Evolutionary conservation across 768 basidiomycete genomes (phyloP).

Genomic region (Leccinum aurantiacum): DNA sequence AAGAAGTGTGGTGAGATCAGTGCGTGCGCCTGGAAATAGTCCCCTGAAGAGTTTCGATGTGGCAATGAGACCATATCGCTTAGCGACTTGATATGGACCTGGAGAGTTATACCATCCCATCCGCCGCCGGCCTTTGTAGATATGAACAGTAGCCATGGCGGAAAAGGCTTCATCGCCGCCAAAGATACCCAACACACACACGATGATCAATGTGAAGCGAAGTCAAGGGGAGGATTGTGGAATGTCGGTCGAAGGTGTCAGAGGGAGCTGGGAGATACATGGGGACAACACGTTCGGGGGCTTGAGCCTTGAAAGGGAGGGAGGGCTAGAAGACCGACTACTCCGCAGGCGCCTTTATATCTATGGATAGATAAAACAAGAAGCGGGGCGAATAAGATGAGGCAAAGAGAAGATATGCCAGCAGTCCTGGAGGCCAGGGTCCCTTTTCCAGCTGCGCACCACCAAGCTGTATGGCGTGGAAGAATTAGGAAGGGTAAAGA

Average conservation of each 20-base stretch:
- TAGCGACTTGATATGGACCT: too few relatives aligned
- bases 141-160: slow-evolving; percentile 29
- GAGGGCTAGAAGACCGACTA: too few relatives aligned
- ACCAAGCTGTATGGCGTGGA: not conserved
- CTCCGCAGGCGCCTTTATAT: too few relatives aligned
- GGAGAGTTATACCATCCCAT: too few relatives aligned
- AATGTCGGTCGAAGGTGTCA: not conserved
- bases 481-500: not conserved
- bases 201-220: slow-evolving; percentile 19
- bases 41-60: slow-evolving; percentile 13
- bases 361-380: too few relatives aligned
- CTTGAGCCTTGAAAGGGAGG: not conserved
- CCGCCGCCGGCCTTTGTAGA: slow-evolving; percentile 26
- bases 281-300: not conserved
- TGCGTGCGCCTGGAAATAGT: slow-evolving; percentile 10
- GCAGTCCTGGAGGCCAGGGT: not conserved
- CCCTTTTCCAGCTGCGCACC: not conserved
- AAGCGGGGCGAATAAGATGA: not conserved
- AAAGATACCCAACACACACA: slow-evolving; percentile 30
- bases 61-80: slow-evolving; percentile 14
- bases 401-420: not conserved
- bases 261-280: slow-evolving; percentile 5
- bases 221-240: not conserved
- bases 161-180: slow-evolving; percentile 35
- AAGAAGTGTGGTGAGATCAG: slow-evolving; percentile 8